Base-by-base conservation (phyloP, 352 stramenopile genomes). In the Peronospora farinosa region DNA sequence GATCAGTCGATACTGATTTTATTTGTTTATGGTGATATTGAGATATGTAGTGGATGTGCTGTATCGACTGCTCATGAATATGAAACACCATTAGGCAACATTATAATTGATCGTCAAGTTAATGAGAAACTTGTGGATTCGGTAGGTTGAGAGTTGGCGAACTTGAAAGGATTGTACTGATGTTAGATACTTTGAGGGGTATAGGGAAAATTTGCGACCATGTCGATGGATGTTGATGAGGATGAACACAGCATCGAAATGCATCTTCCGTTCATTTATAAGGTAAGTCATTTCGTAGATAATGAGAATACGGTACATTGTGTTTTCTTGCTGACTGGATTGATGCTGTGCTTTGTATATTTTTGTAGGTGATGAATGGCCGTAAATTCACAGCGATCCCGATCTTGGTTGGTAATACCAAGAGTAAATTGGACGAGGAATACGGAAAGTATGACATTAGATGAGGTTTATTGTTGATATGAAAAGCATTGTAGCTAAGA, bases 231-330 rank as follows among this genome's bases (percentile, higher is more conserved):
- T 40, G 82, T 96, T 5, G 95, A 98, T 57, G 93, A 98, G 55
- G 74, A 96, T 33, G 95, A 98, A 65, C 93, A 98, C 66, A 97
- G 86, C 42, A 97, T 97, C 43, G 95, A 98, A 68, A 97, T 98
- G 93, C 94, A 98, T 51, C 86, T 98, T 55, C 95, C 95, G 12
- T 98, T 92, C 54, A 85, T 97, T 50, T 74, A 77, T 54, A 95
- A 97, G 66, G 78, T 92, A 7, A n/a, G 44, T 27, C 5, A 7
- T 27, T 7, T 27, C 23, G 23, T 5, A 4, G 3, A 7, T 7
- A 6, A 27, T 27, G 1, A 4, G 23, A 27, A 5, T 27, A 27
- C 3, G 2, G 21, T 23, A 23, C 21, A 23, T 23, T 4, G 21
- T 25, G 40, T 27, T 32, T 51, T 13, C 8, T 0, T 37, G 12